phyloP scores from a whole-genome alignment of 1,284 basidiomycete species.

The Cryptococcus maquisensis region DNA sequence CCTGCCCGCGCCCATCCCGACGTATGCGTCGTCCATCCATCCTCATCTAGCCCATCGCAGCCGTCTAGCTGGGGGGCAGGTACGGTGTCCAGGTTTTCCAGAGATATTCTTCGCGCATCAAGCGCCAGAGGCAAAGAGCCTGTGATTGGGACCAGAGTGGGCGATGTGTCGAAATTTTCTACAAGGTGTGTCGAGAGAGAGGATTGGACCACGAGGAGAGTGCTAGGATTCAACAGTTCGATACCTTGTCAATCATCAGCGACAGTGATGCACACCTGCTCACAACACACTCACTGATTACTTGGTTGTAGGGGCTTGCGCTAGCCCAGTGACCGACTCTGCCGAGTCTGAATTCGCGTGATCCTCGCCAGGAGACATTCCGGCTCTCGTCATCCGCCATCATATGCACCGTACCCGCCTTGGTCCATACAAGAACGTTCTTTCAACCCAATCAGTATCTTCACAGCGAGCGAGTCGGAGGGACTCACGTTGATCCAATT shows the following conservation, averaged over 20 bases:
- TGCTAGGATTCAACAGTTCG: slow-evolving; percentile 13
- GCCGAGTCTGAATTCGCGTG: slow-evolving; percentile 16
- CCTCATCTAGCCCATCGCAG: slow-evolving; percentile 2
- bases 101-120: slow-evolving; percentile 29
- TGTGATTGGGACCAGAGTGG: slow-evolving; percentile 16
- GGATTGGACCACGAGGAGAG: slow-evolving; percentile 28
- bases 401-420: slow-evolving; percentile 33
- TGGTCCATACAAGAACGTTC: slow-evolving; percentile 36
- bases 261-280: not conserved
- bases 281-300: slow-evolving; percentile 27
- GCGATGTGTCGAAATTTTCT: slow-evolving; percentile 17
- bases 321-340: slow-evolving; percentile 43
- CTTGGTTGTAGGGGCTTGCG: slow-evolving; percentile 28
- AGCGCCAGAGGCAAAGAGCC: slow-evolving; percentile 25
- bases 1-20: slow-evolving; percentile 23
- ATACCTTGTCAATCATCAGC: slow-evolving; percentile 21
- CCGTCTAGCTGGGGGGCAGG: slow-evolving; percentile 4
- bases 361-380: slow-evolving; percentile 14
- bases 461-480: not conserved
- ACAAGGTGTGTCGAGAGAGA: slow-evolving; percentile 37
- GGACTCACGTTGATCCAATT: slow-evolving; percentile 34
- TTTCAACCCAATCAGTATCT: slow-evolving; percentile 10
- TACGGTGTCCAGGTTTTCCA: slow-evolving; percentile 21
- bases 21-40: slow-evolving; percentile 23
- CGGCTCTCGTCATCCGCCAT: slow-evolving; percentile 5